Evolutionary conservation across 257 asterid genomes (phyloP), one percentile per base, ranked within the genome.

Genomic region (Lycium barbarum): DNA sequence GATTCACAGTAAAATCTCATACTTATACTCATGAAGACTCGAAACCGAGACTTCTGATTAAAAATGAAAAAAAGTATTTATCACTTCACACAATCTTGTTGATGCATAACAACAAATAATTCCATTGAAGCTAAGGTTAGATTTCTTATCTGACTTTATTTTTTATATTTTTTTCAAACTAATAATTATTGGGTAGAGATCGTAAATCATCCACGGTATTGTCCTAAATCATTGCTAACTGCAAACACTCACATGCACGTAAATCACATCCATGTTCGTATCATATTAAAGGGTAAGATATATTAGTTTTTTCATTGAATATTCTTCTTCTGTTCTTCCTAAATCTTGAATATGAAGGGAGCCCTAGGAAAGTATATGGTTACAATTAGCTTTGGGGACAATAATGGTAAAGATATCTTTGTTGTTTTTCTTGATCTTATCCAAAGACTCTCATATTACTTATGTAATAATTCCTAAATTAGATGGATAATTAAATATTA

Each of bases 141-240:
- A 70, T 70, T 18, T 70, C 14, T 40, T 38, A 40, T 40, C 79
- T 40, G 40, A 70, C 54, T 38, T 70, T 17, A 17, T 68, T 68
- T 68, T 36, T 68, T 2, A 68, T 68, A 68, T 67, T 35, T 67
- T 67, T 2, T 68, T 68, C 26, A 38, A 68, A 36, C 38, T 38
- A 68, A 38, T 38, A 68, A 26, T 68, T 38, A 36, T 40, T 13
- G 4, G 79, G 0, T 70, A 70, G 54, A 70, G 97, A 95, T 87
- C 94, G 98, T 83, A 90, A 91, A 74, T 93, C 97, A 40, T 85
- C 97, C 97, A 47, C 90, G 92, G 68, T 95, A 91, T 87, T 95
- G 97, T 84, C 90, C 93, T 74, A 87, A 93, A 66, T 90, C 95
- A 72, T 90, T 95, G 61, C 84, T 95, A 74, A 93, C 97, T 83